Evolutionary conservation across 257 asterid genomes (phyloP).

Genomic region (Solanum chaucha): DNA sequence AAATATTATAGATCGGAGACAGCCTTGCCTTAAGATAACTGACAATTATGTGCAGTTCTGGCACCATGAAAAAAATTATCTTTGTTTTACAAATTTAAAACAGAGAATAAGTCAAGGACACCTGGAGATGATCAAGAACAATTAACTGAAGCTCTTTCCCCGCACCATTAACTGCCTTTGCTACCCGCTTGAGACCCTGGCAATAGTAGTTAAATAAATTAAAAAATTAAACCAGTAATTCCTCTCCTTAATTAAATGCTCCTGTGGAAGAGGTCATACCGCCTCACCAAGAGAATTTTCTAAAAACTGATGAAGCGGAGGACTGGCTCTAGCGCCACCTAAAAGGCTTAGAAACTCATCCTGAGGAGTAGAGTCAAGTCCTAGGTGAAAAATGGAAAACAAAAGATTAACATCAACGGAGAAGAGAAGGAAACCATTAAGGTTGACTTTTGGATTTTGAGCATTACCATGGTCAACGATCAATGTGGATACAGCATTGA

Average conservation of each 20-base stretch:
- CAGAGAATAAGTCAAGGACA: constrained; percentile 8
- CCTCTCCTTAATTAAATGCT: not conserved
- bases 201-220: constrained; percentile 12
- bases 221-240: not conserved
- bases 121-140: constrained; percentile 87
- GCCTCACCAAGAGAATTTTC: constrained; percentile 96
- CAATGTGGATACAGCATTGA: constrained; percentile 59
- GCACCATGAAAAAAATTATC: not conserved
- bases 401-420: constrained; percentile 10
- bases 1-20: too few species aligned
- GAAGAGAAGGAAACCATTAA: constrained; percentile 1
- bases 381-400: constrained; percentile 26
- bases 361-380: constrained; percentile 79
- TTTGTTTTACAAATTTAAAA: not conserved
- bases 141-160: constrained; percentile 87
- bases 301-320: constrained; percentile 89
- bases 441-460: not conserved
- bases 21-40: too few species aligned
- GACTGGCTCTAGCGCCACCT: constrained; percentile 98
- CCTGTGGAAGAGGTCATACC: constrained; percentile 24
- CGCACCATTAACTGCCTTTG: constrained; percentile 70
- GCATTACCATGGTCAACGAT: constrained; percentile 74
- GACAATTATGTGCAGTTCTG: not conserved
- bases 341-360: constrained; percentile 87
- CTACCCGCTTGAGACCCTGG: constrained; percentile 82